Conservation (phyloP, 108 stramenopile genomes). For the Mayamaea pseudoterrestris region DNA sequence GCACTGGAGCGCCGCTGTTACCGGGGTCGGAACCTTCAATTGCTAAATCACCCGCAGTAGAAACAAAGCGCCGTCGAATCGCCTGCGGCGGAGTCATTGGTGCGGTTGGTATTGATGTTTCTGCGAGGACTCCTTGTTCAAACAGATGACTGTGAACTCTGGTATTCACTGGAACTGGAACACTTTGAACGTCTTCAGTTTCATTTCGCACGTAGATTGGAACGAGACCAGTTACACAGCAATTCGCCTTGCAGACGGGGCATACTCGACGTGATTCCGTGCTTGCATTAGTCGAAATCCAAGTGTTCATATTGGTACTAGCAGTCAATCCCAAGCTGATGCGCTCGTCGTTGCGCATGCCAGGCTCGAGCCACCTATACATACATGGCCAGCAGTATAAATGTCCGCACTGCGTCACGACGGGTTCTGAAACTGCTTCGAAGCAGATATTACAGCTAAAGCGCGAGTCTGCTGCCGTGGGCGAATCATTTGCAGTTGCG, state of each 20-base stretch:
- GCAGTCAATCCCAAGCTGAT: slow-evolving; percentile 11
- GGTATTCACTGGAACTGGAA: too few relatives aligned
- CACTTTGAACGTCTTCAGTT: too few relatives aligned
- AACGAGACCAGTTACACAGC: slow-evolving; percentile 53
- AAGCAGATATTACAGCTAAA: slow-evolving; percentile 86
- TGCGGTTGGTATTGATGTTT: neutral
- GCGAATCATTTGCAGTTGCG: too few relatives aligned
- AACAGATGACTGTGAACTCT: too few relatives aligned
- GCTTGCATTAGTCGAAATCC: neutral
- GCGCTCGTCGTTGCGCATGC: slow-evolving; percentile 41
- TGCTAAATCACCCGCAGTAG: too few relatives aligned
- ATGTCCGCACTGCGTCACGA: slow-evolving; percentile 82
- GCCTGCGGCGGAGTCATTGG: neutral
- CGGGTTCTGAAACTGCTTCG: slow-evolving; percentile 65
- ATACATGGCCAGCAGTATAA: slow-evolving; percentile 88
- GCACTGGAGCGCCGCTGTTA: neutral
- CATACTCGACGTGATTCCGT: slow-evolving; percentile 41
- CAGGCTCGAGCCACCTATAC: slow-evolving; percentile 62
- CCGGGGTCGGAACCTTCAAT: neutral
- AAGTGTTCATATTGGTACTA: slow-evolving; percentile 5
- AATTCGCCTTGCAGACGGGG: slow-evolving; percentile 73
- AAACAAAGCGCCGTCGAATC: neutral
- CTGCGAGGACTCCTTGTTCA: neutral
- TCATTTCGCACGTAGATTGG: slow-evolving; percentile 66
- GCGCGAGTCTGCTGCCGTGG: slow-evolving; percentile 26